phyloP scores from a whole-genome alignment of 208 protist species.

The Borovskyia barvae region DNA sequence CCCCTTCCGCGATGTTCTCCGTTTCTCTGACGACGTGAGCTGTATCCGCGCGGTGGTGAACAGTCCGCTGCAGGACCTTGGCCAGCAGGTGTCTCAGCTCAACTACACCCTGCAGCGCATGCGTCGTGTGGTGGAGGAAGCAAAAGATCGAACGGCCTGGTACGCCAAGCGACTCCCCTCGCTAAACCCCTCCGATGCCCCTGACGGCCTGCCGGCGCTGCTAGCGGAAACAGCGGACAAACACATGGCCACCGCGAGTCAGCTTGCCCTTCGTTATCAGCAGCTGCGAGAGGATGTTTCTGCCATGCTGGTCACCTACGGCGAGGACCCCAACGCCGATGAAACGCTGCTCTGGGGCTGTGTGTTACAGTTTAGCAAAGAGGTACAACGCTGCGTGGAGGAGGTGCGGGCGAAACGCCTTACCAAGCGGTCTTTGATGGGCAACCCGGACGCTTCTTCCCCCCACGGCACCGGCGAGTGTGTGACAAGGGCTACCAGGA shows the following conservation, averaged over 20 bases:
- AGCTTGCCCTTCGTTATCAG: slow-evolving; percentile 63
- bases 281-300: slow-evolving; percentile 64
- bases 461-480: background rate
- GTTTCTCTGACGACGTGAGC: slow-evolving; percentile 54
- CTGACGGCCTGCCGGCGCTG: slow-evolving; percentile 43
- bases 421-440: slow-evolving; percentile 26
- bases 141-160: slow-evolving; percentile 40
- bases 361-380: slow-evolving; percentile 51
- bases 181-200: slow-evolving; percentile 8
- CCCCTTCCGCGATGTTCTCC: slow-evolving; percentile 24
- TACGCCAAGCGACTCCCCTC: slow-evolving; percentile 36
- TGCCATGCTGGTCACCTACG: slow-evolving; percentile 67
- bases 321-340: slow-evolving; percentile 61
- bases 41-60: slow-evolving; percentile 32
- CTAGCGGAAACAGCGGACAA: slow-evolving; percentile 27
- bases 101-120: slow-evolving; percentile 71
- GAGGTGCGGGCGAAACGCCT: slow-evolving; percentile 19
- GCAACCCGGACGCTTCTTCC: background rate
- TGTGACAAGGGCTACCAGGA: background rate
- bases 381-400: slow-evolving; percentile 42
- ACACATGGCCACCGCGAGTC: slow-evolving; percentile 33
- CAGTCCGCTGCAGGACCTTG: slow-evolving; percentile 56
- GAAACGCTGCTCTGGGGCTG: slow-evolving; percentile 64
- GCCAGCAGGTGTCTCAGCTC: slow-evolving; percentile 57
- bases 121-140: slow-evolving; percentile 58